phyloP scores from a whole-genome alignment of 1,139 yeast species.

The Yamadazyma oceani region DNA sequence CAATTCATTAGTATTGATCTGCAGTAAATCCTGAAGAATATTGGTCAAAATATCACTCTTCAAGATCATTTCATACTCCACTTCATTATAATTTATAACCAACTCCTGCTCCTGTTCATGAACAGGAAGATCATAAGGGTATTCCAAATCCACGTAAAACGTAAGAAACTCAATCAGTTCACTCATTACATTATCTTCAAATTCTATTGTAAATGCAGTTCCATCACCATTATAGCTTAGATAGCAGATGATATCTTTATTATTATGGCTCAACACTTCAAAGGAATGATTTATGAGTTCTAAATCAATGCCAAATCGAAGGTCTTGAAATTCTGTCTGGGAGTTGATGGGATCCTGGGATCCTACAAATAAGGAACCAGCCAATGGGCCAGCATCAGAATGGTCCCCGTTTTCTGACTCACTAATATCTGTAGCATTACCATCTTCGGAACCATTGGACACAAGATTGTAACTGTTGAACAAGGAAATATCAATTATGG shows the following conservation, averaged over 20 bases:
- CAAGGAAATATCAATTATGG: slow-evolving; percentile 37
- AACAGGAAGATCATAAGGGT: slow-evolving; percentile 30
- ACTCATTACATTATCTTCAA: slow-evolving; percentile 67
- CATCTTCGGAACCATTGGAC: not conserved
- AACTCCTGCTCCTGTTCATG: slow-evolving; percentile 26
- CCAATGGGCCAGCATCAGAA: not conserved
- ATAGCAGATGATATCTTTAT: slow-evolving; percentile 29
- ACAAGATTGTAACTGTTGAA: slow-evolving; percentile 30
- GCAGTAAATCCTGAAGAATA: slow-evolving; percentile 65
- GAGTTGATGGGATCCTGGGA: not conserved
- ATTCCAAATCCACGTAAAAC: slow-evolving; percentile 41
- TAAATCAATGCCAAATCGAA: slow-evolving; percentile 41
- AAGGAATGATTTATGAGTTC: slow-evolving; percentile 31
- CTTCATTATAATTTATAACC: slow-evolving; percentile 45
- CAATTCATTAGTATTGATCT: slow-evolving; percentile 60
- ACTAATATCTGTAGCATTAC: not conserved
- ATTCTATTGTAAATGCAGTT: slow-evolving; percentile 63
- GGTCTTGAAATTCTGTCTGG: slow-evolving; percentile 15
- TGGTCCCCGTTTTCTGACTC: not conserved
- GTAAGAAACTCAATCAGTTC: slow-evolving; percentile 75
- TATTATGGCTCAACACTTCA: slow-evolving; percentile 11
- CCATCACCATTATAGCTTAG: slow-evolving; percentile 56
- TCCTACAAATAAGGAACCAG: not conserved
- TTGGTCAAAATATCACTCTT: slow-evolving; percentile 65
- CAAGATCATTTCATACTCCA: slow-evolving; percentile 65